Percentiles rank a stretch among this genome's conserved stretches.
Conservation (phyloP, 169 alveolate species). For the Plasmodium ovale region DNA sequence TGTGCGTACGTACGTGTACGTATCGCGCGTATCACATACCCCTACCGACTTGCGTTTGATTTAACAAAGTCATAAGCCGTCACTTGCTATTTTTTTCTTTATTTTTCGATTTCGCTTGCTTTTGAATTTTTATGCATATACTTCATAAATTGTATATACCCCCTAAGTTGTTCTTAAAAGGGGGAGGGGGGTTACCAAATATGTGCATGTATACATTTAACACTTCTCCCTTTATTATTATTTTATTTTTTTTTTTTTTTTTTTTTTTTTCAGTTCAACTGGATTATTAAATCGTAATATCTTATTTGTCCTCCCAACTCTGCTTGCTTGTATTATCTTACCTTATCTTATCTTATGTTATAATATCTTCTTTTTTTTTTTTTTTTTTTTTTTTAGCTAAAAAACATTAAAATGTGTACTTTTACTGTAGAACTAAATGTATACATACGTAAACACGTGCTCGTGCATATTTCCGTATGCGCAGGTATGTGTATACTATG, state of each 20-base stretch:
- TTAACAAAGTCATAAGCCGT: no score
- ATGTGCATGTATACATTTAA: no score
- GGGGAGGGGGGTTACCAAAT: no score
- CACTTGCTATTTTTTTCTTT: no score
- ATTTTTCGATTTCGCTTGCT: background rate
- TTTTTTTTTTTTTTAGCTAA: background rate
- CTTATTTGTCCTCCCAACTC: no score
- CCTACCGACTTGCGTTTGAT: background rate
- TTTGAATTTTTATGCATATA: no score
- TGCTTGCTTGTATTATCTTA: no score
- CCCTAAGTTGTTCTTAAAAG: no score
- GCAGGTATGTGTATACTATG: slow-evolving; percentile 6
- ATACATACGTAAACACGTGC: background rate
- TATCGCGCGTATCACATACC: no score
- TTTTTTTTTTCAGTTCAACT: background rate
- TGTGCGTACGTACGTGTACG: background rate
- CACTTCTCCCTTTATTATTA: no score
- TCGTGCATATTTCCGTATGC: background rate
- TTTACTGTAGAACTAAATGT: slow-evolving; percentile 27
- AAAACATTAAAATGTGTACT: background rate
- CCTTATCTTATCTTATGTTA: background rate
- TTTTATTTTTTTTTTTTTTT: background rate
- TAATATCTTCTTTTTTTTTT: background rate
- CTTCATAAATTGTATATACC: no score
- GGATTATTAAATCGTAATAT: background rate